Evolutionary conservation across 1,139 yeast genomes (phyloP), one percentile per base, ranked within the genome.

Genomic region (Yamadazyma songkhlaensis): DNA sequence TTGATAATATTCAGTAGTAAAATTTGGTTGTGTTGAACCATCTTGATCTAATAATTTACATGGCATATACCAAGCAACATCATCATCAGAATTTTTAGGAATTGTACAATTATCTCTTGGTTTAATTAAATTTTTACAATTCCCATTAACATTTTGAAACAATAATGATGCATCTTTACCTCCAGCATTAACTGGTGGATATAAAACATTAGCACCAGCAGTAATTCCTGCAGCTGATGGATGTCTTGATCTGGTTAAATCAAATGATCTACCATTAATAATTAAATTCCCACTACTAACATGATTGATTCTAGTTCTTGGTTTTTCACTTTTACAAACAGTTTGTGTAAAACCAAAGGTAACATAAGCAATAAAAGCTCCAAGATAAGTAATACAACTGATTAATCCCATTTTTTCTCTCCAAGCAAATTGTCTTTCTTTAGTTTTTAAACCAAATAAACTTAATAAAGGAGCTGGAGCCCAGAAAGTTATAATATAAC

Each of bases 51-150:
- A 69, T 34, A 84, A 47, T 50, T 81, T 80, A 65, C 98, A 92
- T 3, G 98, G 97, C 84, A 89, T 88, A 63, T 92, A 92, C 96
- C 96, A 90, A 8, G 96, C 97, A 48, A 92, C 57, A 34, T 82
- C 80, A 14, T 73, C 70, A 29, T 76, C 78, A 29, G 72, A 72
- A 45, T 72, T 68, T 43, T 67, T 62, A 0, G 97, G 97, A 42
- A 90, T 89, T 0, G 81, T 50, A 51, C 87, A 76, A 54, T 81
- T 75, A 9, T 68, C 77, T 46, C 77, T 77, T 32, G 97, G 95
- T n/a, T 64, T 72, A 41, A 92, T 84, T 41, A 92, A 68, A 21
- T 81, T 84, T 58, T 80, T 81, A 64, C 98, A 92, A 59, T 89
- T 83, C 23, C 97, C 97, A 57, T 92, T 92, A 35, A 92, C 97